Evolutionary conservation across 352 stramenopile genomes (phyloP).

Genomic region (Phytophthora sp.): DNA sequence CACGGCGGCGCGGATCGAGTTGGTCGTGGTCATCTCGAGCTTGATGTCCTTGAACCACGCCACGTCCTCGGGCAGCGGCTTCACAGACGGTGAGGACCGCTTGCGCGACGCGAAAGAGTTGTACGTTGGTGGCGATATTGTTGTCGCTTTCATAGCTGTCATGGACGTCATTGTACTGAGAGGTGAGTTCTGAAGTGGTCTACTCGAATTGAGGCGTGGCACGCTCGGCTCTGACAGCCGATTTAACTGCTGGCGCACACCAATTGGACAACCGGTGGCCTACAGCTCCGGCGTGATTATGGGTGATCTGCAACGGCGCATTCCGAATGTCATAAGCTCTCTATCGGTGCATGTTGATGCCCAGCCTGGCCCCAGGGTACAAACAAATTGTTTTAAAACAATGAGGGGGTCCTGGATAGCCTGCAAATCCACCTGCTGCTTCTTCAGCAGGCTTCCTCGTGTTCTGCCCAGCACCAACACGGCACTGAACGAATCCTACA

Average conservation of each 20-base stretch:
- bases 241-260: constrained; percentile 33
- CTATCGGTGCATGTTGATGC: constrained; percentile 26
- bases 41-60: constrained; percentile 46
- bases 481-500: too few relatives aligned
- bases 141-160: constrained; percentile 5
- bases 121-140: constrained; percentile 9
- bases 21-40: constrained; percentile 41
- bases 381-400: too few relatives aligned
- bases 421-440: constrained; percentile 33
- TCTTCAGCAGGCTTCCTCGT: too few relatives aligned
- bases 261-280: constrained; percentile 36
- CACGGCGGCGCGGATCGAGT: constrained; percentile 31
- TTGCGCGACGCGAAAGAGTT: constrained; percentile 40
- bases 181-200: constrained; percentile 36
- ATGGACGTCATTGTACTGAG: constrained; percentile 28
- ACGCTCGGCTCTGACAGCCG: constrained; percentile 22
- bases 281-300: constrained; percentile 26
- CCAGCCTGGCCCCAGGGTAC: too few relatives aligned
- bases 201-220: constrained; percentile 10
- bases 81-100: constrained; percentile 32
- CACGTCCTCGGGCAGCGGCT: constrained; percentile 41
- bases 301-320: too few relatives aligned
- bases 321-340: too few relatives aligned
- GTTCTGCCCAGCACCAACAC: too few relatives aligned
- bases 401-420: constrained; percentile 14